Percentiles rank a stretch among this genome's conserved stretches.
phyloP scores from a whole-genome alignment of 352 stramenopile genomes.

The Lagenidium giganteum region DNA sequence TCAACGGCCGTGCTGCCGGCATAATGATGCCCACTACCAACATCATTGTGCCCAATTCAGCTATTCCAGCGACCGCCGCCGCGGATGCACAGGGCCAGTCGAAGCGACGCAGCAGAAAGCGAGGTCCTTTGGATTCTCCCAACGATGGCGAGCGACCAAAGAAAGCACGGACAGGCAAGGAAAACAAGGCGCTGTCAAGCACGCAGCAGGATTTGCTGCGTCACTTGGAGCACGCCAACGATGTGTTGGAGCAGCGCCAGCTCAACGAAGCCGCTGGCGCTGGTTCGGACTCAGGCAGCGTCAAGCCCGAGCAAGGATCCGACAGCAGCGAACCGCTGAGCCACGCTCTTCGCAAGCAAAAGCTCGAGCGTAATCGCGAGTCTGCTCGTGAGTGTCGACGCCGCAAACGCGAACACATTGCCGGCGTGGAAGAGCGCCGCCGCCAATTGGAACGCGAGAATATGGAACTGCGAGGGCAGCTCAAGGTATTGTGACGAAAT shows the following conservation, averaged over 20 bases:
- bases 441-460: slow-evolving; percentile 86
- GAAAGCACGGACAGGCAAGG: slow-evolving; percentile 20
- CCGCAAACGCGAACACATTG: slow-evolving; percentile 85
- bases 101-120: too few relatives aligned
- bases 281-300: too few relatives aligned
- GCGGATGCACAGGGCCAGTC: background rate
- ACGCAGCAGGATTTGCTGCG: slow-evolving; percentile 60
- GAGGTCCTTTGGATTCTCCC: too few relatives aligned
- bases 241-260: slow-evolving; percentile 57
- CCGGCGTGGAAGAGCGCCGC: slow-evolving; percentile 74
- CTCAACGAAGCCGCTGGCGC: too few relatives aligned
- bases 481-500: slow-evolving; percentile 74
- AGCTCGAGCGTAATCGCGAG: slow-evolving; percentile 91
- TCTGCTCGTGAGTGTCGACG: slow-evolving; percentile 87
- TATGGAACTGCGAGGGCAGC: slow-evolving; percentile 87
- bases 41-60: slow-evolving; percentile 2
- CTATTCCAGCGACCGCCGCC: background rate
- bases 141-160: too few relatives aligned
- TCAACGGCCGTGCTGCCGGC: slow-evolving; percentile 6
- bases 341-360: slow-evolving; percentile 69
- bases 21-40: background rate
- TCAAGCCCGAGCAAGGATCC: slow-evolving; percentile 45
- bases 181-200: slow-evolving; percentile 35
- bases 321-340: slow-evolving; percentile 58
- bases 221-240: slow-evolving; percentile 71